These are phyloP conservation scores for Asterionellopsis glacialis DNA, from an alignment of 108 stramenopile species.

Conservation along the genomic window DNA sequence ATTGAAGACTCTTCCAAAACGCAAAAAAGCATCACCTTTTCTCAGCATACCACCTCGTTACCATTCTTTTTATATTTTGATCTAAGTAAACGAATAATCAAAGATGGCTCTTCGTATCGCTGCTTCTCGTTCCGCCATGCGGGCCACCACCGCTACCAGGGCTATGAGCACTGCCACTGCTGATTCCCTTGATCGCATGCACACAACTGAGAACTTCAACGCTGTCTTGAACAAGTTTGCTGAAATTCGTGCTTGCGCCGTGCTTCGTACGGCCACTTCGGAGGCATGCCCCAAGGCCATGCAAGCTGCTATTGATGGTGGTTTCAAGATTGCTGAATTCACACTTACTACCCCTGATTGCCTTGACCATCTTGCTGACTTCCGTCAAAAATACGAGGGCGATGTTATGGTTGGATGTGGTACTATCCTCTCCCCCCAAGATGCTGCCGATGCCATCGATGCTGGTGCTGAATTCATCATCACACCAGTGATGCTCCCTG, in stretches of 20 bases:
- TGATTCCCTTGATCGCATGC: constrained; percentile 45
- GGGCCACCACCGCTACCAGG: constrained; percentile 9
- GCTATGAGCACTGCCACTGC: constrained; percentile 12
- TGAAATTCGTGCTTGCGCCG: constrained; percentile 71
- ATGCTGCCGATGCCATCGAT: constrained; percentile 70
- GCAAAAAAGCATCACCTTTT: no score
- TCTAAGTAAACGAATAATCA: not conserved
- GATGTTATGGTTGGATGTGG: constrained; percentile 87
- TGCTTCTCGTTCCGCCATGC: constrained; percentile 21
- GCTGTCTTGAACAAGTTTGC: constrained; percentile 75
- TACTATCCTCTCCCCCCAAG: constrained; percentile 64
- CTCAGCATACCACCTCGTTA: no score
- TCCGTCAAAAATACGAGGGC: constrained; percentile 78
- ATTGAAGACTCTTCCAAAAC: no score
- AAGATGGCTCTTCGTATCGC: constrained; percentile 41
- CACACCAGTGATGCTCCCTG: constrained; percentile 82
- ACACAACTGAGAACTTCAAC: constrained; percentile 53
- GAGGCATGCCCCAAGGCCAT: constrained; percentile 83
- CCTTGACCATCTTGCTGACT: constrained; percentile 63
- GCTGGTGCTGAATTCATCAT: constrained; percentile 84
- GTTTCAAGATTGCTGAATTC: constrained; percentile 84
- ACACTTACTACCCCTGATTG: constrained; percentile 84
- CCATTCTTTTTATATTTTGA: no score
- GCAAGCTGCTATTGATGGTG: constrained; percentile 86
- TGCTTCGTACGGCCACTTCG: constrained; percentile 80